Conservation (phyloP, 306 rosid species). For the Bauhinia variegata region DNA sequence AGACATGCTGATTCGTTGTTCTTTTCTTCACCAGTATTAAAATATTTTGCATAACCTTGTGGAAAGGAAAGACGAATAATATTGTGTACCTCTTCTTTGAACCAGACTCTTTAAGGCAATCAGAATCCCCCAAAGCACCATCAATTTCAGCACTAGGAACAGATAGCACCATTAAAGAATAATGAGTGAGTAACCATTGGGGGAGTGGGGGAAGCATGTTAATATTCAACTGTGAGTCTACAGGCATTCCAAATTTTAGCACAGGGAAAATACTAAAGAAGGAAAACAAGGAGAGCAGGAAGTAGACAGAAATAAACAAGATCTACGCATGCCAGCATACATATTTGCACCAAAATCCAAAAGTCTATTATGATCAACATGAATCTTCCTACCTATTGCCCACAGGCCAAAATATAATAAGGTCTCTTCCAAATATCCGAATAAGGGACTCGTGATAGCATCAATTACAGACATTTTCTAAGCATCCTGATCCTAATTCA, state of each 20-base stretch:
- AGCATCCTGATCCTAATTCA: slow-evolving; percentile 8
- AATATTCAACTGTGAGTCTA: neutral
- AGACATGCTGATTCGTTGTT: no score
- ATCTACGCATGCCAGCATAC: neutral
- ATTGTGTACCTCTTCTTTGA: slow-evolving; percentile 73
- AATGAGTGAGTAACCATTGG: slow-evolving; percentile 20
- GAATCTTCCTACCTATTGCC: neutral
- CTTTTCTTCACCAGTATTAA: no score
- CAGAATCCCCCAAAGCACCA: slow-evolving; percentile 75
- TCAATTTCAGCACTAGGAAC: slow-evolving; percentile 67
- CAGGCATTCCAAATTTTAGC: neutral
- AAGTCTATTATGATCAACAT: slow-evolving; percentile 10
- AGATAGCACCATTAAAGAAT: slow-evolving; percentile 35
- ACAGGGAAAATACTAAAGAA: neutral
- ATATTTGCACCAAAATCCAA: neutral
- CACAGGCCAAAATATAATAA: no score
- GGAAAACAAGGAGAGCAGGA: neutral
- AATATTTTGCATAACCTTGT: no score
- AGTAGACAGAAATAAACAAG: neutral
- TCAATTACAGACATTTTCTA: neutral
- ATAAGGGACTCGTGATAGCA: neutral
- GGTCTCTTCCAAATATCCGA: neutral
- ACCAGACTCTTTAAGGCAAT: slow-evolving; percentile 65
- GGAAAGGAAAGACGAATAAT: slow-evolving; percentile 1
- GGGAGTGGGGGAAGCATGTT: no score